These are phyloP conservation scores for Amaranthus palmeri DNA, from an alignment of 148 eudicot species.

Conservation along the genomic window DNA sequence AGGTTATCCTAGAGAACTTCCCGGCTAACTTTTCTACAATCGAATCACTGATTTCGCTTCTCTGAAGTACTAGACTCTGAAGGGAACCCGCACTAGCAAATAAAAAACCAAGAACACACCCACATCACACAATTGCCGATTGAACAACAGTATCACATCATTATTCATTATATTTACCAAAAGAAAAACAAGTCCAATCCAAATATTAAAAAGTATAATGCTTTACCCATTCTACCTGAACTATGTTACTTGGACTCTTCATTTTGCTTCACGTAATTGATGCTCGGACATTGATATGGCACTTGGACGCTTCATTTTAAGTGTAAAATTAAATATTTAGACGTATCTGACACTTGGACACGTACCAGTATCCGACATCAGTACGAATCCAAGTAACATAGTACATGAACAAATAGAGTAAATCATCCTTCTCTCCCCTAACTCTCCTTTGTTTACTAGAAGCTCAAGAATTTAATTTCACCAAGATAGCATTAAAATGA, in stretches of 20 bases:
- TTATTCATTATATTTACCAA: not conserved
- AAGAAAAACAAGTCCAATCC: not conserved
- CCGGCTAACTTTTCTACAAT: conserved; percentile 54
- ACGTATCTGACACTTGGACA: no score
- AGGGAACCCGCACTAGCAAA: conserved; percentile 56
- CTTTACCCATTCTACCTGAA: no score
- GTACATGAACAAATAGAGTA: no score
- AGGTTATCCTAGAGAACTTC: conserved; percentile 38
- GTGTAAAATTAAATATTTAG: no score
- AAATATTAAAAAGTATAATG: no score
- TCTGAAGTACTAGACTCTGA: conserved; percentile 42
- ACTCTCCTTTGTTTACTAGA: not conserved
- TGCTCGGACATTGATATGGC: no score
- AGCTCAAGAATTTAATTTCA: not conserved
- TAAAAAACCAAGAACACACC: conserved; percentile 12
- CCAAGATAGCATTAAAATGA: not conserved
- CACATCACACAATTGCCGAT: conserved; percentile 13
- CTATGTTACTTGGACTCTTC: no score
- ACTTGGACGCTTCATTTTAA: no score
- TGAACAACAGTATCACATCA: not conserved
- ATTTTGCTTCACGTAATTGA: no score
- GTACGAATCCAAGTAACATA: no score
- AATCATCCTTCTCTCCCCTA: no score
- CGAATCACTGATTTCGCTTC: conserved; percentile 52
- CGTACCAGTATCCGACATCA: no score